Percentiles rank a stretch among this genome's conserved stretches.
phyloP scores from a whole-genome alignment of 768 basidiomycete genomes.

The Lactarius vividus region DNA sequence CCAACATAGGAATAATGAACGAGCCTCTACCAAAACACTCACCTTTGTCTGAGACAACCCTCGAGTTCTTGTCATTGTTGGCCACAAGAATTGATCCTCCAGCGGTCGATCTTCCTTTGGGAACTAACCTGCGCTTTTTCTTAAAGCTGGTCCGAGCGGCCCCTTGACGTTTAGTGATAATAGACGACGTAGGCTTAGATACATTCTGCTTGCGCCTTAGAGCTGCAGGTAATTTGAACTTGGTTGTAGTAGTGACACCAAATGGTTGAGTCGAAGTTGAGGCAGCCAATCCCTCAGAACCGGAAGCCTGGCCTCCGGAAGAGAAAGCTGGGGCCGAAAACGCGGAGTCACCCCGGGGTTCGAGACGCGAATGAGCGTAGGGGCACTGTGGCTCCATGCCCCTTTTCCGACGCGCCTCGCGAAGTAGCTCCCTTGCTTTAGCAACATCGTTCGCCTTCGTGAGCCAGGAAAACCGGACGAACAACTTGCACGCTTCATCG shows the following conservation, averaged over 20 bases:
- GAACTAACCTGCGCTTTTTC: not conserved
- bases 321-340: not conserved
- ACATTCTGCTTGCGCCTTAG: constrained; percentile 8
- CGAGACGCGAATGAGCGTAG: not conserved
- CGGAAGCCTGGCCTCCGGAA: not conserved
- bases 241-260: not conserved
- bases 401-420: constrained; percentile 19
- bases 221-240: not conserved
- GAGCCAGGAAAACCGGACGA: constrained; percentile 33
- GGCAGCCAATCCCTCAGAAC: not conserved
- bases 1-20: not conserved
- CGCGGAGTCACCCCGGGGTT: not conserved
- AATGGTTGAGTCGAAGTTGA: not conserved
- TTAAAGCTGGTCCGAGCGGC: not conserved
- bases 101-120: not conserved
- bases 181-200: not conserved
- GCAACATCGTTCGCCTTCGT: not conserved
- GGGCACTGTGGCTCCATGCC: not conserved
- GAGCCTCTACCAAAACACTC: not conserved
- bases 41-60: not conserved
- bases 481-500: constrained; percentile 21
- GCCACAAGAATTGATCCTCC: not conserved
- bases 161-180: not conserved
- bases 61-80: not conserved
- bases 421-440: constrained; percentile 13